Base-by-base conservation (phyloP, 1,284 basidiomycete genomes). In the Ustilago esculenta region DNA sequence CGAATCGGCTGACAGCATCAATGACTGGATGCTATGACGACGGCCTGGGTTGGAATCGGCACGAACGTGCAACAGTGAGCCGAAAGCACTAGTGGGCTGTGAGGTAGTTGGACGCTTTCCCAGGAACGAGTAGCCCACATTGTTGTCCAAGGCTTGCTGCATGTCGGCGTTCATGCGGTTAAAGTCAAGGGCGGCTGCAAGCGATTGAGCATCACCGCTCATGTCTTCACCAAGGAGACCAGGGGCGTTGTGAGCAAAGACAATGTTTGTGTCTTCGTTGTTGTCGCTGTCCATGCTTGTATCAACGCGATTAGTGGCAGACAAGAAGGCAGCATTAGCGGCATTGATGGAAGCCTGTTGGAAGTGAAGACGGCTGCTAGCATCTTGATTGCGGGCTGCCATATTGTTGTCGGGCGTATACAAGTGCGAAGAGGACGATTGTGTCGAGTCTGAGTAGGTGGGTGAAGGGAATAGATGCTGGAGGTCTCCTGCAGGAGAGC, bases 21-120 rank as follows among this genome's bases (percentile, higher is more conserved):
- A 24, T 1, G 73, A 35, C 53, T 75, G 73, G 25, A 77, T 73
- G 61, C 75, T 77, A 50, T 77, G 75, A 30, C 75, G 60, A 41
- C 72, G 61, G 15, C 66, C 57, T 20, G 68, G 66, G 32, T 65
- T 59, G 24, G 56, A 66, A 4, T 60, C 59, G 21, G 40, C 54
- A 43, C 71, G 69, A 9, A 55, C 41, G 10, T 60, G 54, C 44
- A 63, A 24, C 56, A 59, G 54, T 20, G 51, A 51, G 18, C 43
- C 55, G 12, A 55, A 51, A 5, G 24, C 29, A 5, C 36, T 41
- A 12, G 25, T 14, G 1, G 47, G 48, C 33, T 58, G 46, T 17
- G 46, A 50, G 2, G 60, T 55, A 21, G 51, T 55, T 9, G 59
- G 59, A 3, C 68, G 64, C 52, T 72, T 74, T 18, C 51, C 57